phyloP scores from a whole-genome alignment of 345 rosid genomes.

The Citrus unshiu region DNA sequence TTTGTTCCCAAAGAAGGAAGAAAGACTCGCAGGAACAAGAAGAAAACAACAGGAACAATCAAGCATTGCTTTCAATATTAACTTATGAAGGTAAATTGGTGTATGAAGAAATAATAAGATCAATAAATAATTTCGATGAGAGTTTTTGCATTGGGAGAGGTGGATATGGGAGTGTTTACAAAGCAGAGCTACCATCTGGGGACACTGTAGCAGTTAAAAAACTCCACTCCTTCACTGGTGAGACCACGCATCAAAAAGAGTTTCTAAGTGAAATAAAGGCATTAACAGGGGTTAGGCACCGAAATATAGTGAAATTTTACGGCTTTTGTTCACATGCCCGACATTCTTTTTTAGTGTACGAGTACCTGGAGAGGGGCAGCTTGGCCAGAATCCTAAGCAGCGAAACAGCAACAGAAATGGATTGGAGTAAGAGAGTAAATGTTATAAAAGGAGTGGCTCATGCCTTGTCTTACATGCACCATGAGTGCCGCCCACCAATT shows the following conservation, averaged over 20 bases:
- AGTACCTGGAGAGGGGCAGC: constrained; percentile 14
- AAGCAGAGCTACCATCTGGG: background rate
- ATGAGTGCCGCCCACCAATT: constrained; percentile 1
- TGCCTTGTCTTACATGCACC: constrained; percentile 20
- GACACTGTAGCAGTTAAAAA: constrained; percentile 12
- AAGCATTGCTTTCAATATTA: background rate
- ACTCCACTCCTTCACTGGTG: background rate
- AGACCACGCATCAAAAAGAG: background rate
- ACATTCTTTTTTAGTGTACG: constrained; percentile 1
- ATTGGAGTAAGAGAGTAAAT: constrained; percentile 15
- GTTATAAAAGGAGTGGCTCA: constrained; percentile 8
- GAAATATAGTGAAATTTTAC: background rate
- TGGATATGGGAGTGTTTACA: constrained; percentile 1
- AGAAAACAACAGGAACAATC: background rate
- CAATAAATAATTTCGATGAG: constrained; percentile 11
- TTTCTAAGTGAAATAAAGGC: constrained; percentile 10
- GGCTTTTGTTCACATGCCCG: background rate
- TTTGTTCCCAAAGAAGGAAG: background rate
- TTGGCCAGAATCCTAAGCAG: background rate
- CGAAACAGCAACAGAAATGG: background rate
- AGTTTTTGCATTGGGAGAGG: constrained; percentile 18
- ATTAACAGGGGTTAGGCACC: constrained; percentile 5
- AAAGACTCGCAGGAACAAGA: background rate
- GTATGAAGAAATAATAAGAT: constrained; percentile 1
- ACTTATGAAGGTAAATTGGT: constrained; percentile 16